Conservation (phyloP, 2,329 filamentous ascomycete species). For the Claviceps pazoutovae region DNA sequence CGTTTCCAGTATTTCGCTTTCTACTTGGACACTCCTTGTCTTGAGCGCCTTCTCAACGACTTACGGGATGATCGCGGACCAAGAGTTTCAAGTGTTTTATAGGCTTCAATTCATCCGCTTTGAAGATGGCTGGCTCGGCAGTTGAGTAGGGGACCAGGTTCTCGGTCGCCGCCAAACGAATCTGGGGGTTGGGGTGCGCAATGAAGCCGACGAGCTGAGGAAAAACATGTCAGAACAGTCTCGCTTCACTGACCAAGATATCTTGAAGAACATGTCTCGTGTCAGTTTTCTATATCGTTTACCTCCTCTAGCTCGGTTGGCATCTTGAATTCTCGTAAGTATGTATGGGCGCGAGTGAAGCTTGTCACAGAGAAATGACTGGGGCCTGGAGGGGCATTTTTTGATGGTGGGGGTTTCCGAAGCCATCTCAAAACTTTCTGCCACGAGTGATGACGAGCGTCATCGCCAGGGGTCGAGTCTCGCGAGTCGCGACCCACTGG, state of each 20-base stretch:
- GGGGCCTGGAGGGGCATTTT: slow-evolving; percentile 13
- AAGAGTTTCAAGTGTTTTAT: slow-evolving; percentile 80
- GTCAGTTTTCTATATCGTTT: slow-evolving; percentile 8
- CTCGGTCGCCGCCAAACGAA: slow-evolving; percentile 73
- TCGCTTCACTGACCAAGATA: not conserved
- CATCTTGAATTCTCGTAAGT: slow-evolving; percentile 31
- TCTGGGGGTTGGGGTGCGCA: slow-evolving; percentile 79
- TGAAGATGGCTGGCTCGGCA: slow-evolving; percentile 67
- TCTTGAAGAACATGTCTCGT: not conserved
- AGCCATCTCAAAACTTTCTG: slow-evolving; percentile 1
- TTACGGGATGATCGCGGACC: slow-evolving; percentile 67
- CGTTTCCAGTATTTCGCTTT: no score
- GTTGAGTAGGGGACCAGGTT: slow-evolving; percentile 74
- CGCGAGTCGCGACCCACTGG: slow-evolving; percentile 9
- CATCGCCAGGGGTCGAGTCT: slow-evolving; percentile 3
- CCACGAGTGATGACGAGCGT: slow-evolving; percentile 7
- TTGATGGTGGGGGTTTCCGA: slow-evolving; percentile 8
- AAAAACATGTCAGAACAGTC: not conserved
- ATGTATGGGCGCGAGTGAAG: not conserved
- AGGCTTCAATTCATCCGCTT: slow-evolving; percentile 61
- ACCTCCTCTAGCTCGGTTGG: slow-evolving; percentile 67
- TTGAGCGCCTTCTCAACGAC: slow-evolving; percentile 14
- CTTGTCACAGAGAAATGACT: slow-evolving; percentile 2
- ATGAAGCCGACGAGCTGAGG: slow-evolving; percentile 80
- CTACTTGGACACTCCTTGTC: not conserved